phyloP scores from a whole-genome alignment of 129 eudicot species.

The Saposhnikovia divaricata region DNA sequence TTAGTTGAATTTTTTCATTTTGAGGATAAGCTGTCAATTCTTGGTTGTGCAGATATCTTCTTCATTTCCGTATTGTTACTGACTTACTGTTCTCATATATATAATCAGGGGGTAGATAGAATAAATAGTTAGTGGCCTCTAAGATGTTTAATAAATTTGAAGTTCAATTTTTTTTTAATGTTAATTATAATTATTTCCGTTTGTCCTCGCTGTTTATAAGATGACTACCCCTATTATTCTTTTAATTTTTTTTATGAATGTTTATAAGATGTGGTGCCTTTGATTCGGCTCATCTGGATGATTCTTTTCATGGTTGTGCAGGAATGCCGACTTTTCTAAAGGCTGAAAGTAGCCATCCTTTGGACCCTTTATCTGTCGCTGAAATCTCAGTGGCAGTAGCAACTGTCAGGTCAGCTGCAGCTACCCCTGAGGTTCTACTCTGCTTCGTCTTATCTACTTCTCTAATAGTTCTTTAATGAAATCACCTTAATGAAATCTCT shows the following conservation, averaged over 20 bases:
- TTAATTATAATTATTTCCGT: too few species aligned
- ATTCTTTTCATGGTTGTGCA: slow-evolving; percentile 18
- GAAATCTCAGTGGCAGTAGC: slow-evolving; percentile 93
- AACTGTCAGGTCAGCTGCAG: slow-evolving; percentile 98
- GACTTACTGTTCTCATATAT: not conserved
- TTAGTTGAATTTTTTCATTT: not conserved
- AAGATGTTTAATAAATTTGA: not conserved
- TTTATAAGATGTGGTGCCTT: not conserved
- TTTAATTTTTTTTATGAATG: too few species aligned
- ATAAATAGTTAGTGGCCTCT: too few species aligned
- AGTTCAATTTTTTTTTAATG: too few species aligned
- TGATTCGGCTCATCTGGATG: slow-evolving; percentile 7
- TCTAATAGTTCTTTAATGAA: not conserved
- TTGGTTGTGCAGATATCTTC: not conserved
- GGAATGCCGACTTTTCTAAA: slow-evolving; percentile 62
- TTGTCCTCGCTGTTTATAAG: not conserved
- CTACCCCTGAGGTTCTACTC: slow-evolving; percentile 77
- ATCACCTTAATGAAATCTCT: slow-evolving; percentile 4
- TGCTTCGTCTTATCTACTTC: not conserved
- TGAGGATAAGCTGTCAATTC: not conserved
- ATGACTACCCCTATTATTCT: too few species aligned
- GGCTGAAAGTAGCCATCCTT: slow-evolving; percentile 84
- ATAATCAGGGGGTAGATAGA: too few species aligned
- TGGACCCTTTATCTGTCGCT: slow-evolving; percentile 91
- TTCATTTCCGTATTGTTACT: not conserved